Evolutionary conservation across 2,329 filamentous ascomycete species (phyloP).

Genomic region (Endothia cerciana): DNA sequence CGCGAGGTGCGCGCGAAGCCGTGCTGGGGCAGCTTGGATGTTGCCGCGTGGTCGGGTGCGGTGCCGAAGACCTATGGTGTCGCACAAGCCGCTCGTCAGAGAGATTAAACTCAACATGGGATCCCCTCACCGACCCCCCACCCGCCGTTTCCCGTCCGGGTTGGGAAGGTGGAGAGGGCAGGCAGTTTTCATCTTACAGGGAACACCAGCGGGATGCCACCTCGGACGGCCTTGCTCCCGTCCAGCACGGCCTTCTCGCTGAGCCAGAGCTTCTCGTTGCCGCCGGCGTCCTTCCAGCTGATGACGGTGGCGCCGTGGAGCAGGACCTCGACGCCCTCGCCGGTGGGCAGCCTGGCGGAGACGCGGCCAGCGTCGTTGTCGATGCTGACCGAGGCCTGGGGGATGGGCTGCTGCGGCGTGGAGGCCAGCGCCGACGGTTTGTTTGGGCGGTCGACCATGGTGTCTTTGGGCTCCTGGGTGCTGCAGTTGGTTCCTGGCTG

Average conservation of each 20-base stretch:
- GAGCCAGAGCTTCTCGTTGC: conserved; percentile 83
- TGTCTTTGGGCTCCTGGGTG: conserved; percentile 23
- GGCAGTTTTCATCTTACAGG: conserved; percentile 70
- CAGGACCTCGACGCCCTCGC: conserved; percentile 83
- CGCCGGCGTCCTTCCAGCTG: conserved; percentile 85
- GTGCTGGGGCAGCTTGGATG: conserved; percentile 82
- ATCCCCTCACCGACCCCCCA: background rate
- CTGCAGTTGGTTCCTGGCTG: background rate
- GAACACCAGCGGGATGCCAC: conserved; percentile 91
- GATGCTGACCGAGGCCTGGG: conserved; percentile 76
- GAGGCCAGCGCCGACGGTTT: conserved; percentile 78
- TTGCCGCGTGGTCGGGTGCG: conserved; percentile 75
- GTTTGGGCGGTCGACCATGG: conserved; percentile 82
- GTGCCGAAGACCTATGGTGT: conserved; percentile 81
- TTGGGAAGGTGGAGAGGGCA: conserved; percentile 12
- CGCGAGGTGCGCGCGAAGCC: conserved; percentile 87
- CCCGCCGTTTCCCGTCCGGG: background rate
- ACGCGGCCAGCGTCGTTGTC: conserved; percentile 73
- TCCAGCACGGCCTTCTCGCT: conserved; percentile 81
- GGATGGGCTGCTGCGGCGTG: conserved; percentile 68
- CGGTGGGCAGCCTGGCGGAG: conserved; percentile 79
- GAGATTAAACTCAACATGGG: background rate
- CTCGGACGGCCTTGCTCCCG: conserved; percentile 85
- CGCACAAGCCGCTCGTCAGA: conserved; percentile 1
- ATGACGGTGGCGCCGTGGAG: conserved; percentile 92